Percentiles rank a stretch among this genome's conserved stretches.
phyloP scores from a whole-genome alignment of 495 filamentous ascomycete genomes.

The Trichoderma erinaceum region DNA sequence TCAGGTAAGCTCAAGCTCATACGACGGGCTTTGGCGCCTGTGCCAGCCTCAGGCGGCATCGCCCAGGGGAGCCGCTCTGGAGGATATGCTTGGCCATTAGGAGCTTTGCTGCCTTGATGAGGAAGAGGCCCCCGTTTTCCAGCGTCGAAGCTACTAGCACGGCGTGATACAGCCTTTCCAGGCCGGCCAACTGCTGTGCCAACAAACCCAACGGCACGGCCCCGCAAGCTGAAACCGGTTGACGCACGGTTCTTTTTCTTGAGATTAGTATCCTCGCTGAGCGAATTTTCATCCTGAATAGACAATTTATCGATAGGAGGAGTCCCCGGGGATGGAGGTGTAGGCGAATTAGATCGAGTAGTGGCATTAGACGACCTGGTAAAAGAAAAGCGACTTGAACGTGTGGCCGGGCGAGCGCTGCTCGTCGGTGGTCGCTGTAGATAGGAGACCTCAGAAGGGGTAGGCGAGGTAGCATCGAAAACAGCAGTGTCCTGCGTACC shows the following conservation, averaged over 20 bases:
- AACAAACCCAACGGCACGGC: conserved; percentile 30
- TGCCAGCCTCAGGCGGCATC: conserved; percentile 52
- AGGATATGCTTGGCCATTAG: not conserved
- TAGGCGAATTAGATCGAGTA: conserved; percentile 49
- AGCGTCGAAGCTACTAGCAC: conserved; percentile 35
- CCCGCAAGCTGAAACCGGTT: conserved; percentile 41
- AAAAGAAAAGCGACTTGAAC: conserved; percentile 40
- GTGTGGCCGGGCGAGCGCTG: conserved; percentile 2
- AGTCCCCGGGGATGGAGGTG: conserved; percentile 47
- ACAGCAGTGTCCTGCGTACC: conserved; percentile 19
- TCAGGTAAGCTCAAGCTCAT: conserved; percentile 58
- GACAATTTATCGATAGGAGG: conserved; percentile 31
- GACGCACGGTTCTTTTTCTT: conserved; percentile 40
- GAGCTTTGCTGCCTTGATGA: conserved; percentile 15
- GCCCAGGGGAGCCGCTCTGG: conserved; percentile 38
- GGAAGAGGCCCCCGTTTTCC: conserved; percentile 13
- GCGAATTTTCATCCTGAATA: conserved; percentile 24
- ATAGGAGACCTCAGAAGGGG: not conserved
- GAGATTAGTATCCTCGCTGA: conserved; percentile 34
- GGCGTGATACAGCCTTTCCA: conserved; percentile 20
- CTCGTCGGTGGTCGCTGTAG: conserved; percentile 21
- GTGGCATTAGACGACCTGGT: conserved; percentile 39
- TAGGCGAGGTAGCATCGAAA: not conserved
- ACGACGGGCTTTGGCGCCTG: conserved; percentile 59
- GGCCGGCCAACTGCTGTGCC: conserved; percentile 17